These are phyloP conservation scores for Murraya koenigii DNA, from an alignment of 345 rosid species.

Conservation along the genomic window DNA sequence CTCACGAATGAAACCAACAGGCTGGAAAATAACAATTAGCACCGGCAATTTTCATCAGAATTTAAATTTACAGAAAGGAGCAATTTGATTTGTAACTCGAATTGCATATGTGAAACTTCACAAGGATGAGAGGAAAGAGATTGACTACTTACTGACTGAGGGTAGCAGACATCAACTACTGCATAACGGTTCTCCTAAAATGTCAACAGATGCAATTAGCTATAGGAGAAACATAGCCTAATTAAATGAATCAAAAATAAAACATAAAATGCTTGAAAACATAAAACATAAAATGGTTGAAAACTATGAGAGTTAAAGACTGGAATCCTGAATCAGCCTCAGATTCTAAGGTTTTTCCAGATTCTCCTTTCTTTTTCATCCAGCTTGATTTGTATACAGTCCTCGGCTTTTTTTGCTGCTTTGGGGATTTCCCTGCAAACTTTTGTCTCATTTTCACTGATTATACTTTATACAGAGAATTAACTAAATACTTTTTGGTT, in stretches of 20 bases:
- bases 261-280: neutral
- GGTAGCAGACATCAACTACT: conserved; percentile 82
- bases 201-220: conserved; percentile 9
- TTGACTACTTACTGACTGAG: conserved; percentile 58
- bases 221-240: neutral
- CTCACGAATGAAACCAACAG: conserved; percentile 84
- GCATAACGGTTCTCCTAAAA: conserved; percentile 92
- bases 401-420: no score
- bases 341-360: neutral
- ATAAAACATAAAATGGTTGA: neutral
- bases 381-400: neutral
- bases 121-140: neutral
- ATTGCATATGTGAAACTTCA: neutral
- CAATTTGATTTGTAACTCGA: conserved; percentile 1
- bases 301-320: neutral
- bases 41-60: conserved; percentile 6
- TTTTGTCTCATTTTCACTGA: neutral
- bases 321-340: neutral
- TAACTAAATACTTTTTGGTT: neutral
- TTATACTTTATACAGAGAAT: neutral
- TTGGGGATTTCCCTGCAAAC: neutral
- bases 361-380: neutral
- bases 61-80: conserved; percentile 3
- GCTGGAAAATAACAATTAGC: conserved; percentile 42
- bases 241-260: neutral